Evolutionary conservation across 1,284 basidiomycete species (phyloP), one percentile per base, ranked within the genome.

Genomic region (Boletellus deceptivus): DNA sequence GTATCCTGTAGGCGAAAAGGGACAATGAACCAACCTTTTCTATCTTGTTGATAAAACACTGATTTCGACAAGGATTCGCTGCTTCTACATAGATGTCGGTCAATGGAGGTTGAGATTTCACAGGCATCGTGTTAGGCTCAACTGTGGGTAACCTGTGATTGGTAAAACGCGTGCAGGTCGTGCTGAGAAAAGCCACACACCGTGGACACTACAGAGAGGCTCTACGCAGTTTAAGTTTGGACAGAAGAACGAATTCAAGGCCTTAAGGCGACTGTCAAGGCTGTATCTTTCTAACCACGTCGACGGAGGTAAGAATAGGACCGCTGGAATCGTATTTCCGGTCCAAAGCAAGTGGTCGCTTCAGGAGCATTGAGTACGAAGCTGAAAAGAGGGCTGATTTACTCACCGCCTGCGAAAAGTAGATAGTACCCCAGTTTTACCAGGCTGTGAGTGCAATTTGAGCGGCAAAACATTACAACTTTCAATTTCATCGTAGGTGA

Each of bases 141-240:
- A 69, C 71, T 76, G 55, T 29, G 41, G 13, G 17, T 45, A n/a
- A 38, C 46, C 34, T 53, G 43, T 50, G 42, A 66, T 55, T 46
- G 54, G 57, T 51, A 34, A 48, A 53, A 48, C 45, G 63, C 69
- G 38, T 59, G 58, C 43, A 46, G 42, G 31, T 31, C 46, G 5
- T 35, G 13, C 10, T 10, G 17, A 46, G 4, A 14, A n/a, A 31
- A 47, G 11, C 7, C 50, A 31, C 61, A 39, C 55, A 79, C 82
- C 61, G 59, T 85, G 83, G 3, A 73, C 66, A 31, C 66, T 60
- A 56, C 83, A 86, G 50, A 75, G 75, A 2, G 75, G 70, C 17
- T 76, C 74, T 2, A 77, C 36, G 54, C 83, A 85, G 46, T 72
- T 81, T n/a, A 74, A 50, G 48, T 75, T 79, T 6, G 73, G 72